A percentile compares a stretch with the other conserved stretches of the same genome.
phyloP scores from a whole-genome alignment of 306 rosid genomes.

The Trichosanthes cucumerina region DNA sequence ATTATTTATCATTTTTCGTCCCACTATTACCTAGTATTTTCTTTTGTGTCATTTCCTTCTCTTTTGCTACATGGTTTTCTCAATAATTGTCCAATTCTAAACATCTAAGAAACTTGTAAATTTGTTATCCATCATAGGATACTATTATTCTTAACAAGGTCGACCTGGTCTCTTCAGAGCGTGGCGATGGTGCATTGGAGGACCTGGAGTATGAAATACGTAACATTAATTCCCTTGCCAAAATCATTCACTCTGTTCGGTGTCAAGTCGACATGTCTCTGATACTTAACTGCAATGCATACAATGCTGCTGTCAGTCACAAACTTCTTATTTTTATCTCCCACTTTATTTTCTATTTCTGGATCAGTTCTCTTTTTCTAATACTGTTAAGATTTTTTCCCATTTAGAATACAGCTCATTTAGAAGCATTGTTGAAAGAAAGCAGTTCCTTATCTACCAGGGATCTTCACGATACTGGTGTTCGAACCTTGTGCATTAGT shows the following conservation, averaged over 20 bases:
- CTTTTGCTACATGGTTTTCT: not conserved
- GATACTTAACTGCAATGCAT: conserved; percentile 64
- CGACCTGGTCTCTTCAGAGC: conserved; percentile 83
- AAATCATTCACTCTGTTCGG: conserved; percentile 53
- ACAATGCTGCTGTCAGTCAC: conserved; percentile 50
- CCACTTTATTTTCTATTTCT: conserved; percentile 3
- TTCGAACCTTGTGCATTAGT: conserved; percentile 72
- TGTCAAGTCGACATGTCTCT: conserved; percentile 77
- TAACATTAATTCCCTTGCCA: conserved; percentile 69
- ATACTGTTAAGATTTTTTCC: conserved; percentile 1
- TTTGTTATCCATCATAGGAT: conserved; percentile 54
- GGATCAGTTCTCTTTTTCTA: conserved; percentile 1
- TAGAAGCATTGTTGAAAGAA: conserved; percentile 64
- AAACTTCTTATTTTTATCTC: conserved; percentile 10
- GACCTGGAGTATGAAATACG: conserved; percentile 77
- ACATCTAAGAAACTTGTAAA: conserved; percentile 17
- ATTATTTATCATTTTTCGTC: not conserved
- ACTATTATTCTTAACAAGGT: conserved; percentile 90
- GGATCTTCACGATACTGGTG: conserved; percentile 64
- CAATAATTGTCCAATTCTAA: not conserved
- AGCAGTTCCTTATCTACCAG: conserved; percentile 40
- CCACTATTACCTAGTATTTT: not conserved
- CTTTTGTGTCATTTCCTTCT: not conserved
- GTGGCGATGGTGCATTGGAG: conserved; percentile 42
- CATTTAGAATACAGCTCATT: conserved; percentile 54